Percentiles rank a stretch among this genome's conserved stretches.
These are phyloP conservation scores for Leersia perrieri DNA, from an alignment of 176 grass and related monocot species.

Conservation along the genomic window DNA sequence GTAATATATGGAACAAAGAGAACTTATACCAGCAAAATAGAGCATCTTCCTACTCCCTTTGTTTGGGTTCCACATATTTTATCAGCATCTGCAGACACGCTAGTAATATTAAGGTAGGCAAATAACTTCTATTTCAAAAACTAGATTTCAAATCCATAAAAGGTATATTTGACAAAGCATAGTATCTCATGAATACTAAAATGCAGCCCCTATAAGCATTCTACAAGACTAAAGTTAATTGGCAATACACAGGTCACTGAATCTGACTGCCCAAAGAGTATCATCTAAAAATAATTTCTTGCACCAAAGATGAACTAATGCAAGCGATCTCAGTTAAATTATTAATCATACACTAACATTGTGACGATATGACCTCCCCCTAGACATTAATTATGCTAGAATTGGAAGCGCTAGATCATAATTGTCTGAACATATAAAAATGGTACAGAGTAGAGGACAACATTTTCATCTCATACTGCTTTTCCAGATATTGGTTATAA, in stretches of 20 bases:
- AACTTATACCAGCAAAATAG: constrained; percentile 87
- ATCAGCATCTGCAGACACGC: constrained; percentile 57
- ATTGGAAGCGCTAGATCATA: not conserved
- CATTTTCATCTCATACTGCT: not conserved
- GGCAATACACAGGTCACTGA: not conserved
- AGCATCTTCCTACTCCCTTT: constrained; percentile 77
- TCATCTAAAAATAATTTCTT: constrained; percentile 11
- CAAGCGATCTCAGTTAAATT: not conserved
- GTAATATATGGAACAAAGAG: constrained; percentile 16
- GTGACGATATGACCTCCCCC: not conserved
- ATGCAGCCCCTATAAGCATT: not conserved
- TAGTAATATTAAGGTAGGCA: constrained; percentile 57
- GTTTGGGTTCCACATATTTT: constrained; percentile 51
- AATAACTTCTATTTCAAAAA: constrained; percentile 13
- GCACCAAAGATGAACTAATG: not conserved
- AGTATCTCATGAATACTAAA: not conserved
- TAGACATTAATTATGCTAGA: not conserved
- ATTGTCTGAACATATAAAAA: not conserved
- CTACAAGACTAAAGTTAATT: not conserved
- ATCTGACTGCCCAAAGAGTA: not conserved
- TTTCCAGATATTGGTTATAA: not conserved
- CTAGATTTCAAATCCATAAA: not conserved
- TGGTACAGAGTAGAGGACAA: not conserved
- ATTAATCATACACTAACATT: not conserved
- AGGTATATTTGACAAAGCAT: not conserved